phyloP scores from a whole-genome alignment of 305 asterid species.

The Ruellia speciosa region DNA sequence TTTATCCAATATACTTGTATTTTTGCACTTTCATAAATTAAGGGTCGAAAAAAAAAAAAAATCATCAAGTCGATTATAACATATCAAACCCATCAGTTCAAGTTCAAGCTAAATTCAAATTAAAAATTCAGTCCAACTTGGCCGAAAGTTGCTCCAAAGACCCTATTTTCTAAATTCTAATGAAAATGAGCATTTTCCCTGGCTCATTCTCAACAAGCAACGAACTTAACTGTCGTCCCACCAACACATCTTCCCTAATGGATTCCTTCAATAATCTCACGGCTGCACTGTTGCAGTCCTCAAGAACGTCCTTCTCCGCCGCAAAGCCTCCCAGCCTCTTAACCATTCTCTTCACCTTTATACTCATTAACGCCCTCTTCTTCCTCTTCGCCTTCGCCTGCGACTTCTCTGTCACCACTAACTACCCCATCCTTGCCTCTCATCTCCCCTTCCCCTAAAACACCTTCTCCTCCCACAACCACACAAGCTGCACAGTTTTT shows the following conservation, averaged over 20 bases:
- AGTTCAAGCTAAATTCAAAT: too few relatives aligned
- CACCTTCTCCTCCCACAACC: conserved; percentile 11
- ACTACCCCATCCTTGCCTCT: conserved; percentile 20
- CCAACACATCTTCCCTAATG: conserved; percentile 25
- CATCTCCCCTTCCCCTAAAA: conserved; percentile 15
- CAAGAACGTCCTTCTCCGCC: conserved; percentile 22
- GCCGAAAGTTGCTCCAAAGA: too few relatives aligned
- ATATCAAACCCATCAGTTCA: too few relatives aligned
- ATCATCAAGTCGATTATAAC: too few relatives aligned
- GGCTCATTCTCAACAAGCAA: too few relatives aligned
- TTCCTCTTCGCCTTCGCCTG: conserved; percentile 22
- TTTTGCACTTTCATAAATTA: too few relatives aligned
- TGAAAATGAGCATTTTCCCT: too few relatives aligned
- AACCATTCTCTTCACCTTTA: conserved; percentile 29
- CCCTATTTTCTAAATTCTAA: too few relatives aligned
- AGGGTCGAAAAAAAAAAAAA: too few relatives aligned
- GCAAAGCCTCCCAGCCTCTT: conserved; percentile 23
- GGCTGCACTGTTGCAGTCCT: background rate
- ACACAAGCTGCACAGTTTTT: conserved; percentile 7
- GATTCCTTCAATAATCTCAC: conserved; percentile 28
- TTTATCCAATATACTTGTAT: too few relatives aligned
- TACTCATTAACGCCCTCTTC: conserved; percentile 29
- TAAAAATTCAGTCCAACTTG: too few relatives aligned
- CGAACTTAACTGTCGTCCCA: too few relatives aligned
- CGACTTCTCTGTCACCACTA: conserved; percentile 21